These are phyloP conservation scores for Blastobotrys peoriensis DNA, from an alignment of 805 yeast genomes.

Conservation along the genomic window DNA sequence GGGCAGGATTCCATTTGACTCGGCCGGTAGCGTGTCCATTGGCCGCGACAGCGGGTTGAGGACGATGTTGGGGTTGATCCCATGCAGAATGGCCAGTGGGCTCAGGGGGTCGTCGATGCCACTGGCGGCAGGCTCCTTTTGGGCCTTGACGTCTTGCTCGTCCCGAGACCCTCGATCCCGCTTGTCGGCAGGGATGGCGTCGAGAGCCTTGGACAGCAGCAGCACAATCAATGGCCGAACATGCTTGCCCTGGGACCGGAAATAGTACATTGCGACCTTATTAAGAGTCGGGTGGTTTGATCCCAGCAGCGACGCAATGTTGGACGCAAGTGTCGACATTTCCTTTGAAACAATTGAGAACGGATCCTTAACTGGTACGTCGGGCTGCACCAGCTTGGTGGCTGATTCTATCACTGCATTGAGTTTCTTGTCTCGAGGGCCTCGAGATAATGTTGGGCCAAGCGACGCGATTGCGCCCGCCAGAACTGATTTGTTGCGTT, in stretches of 20 bases:
- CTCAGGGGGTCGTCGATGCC: constrained; percentile 46
- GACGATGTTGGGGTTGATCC: constrained; percentile 74
- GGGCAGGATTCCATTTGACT: constrained; percentile 76
- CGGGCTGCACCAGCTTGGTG: constrained; percentile 29
- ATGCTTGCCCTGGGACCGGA: constrained; percentile 94
- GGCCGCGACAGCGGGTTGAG: constrained; percentile 81
- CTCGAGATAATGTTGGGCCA: constrained; percentile 7
- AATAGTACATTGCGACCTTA: constrained; percentile 89
- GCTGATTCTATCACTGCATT: constrained; percentile 25
- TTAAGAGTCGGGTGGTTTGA: constrained; percentile 91
- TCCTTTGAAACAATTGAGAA: constrained; percentile 86
- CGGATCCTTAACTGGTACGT: constrained; percentile 61
- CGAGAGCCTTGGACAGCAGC: constrained; percentile 72
- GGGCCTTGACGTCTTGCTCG: constrained; percentile 26
- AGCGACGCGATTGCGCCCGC: constrained; percentile 18
- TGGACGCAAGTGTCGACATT: constrained; percentile 82
- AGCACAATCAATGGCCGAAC: constrained; percentile 88
- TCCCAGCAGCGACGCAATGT: constrained; percentile 81
- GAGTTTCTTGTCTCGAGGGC: constrained; percentile 14
- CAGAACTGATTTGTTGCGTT: constrained; percentile 15
- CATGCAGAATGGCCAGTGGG: constrained; percentile 80
- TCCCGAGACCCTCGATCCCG: constrained; percentile 61
- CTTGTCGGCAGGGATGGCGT: constrained; percentile 59
- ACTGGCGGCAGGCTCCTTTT: constrained; percentile 22
- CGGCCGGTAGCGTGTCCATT: constrained; percentile 62